Evolutionary conservation across 192 early-diverging fungal genomes (phyloP).

Genomic region (Coemansia guatemalensis): DNA sequence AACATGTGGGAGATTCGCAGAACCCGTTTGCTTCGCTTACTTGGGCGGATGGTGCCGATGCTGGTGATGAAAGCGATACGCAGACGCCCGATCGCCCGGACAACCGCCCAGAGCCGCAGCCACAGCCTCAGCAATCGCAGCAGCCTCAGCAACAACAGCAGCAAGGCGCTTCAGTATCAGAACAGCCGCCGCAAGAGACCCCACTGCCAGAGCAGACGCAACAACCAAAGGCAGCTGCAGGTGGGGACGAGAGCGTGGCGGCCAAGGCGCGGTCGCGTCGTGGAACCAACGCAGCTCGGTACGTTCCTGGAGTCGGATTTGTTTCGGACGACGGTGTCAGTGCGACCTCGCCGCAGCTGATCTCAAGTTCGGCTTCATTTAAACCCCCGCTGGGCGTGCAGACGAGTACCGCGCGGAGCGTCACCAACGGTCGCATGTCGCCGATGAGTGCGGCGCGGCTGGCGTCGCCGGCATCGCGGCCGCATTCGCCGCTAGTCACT

Average conservation of each 20-base stretch:
- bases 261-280: slow-evolving; percentile 27
- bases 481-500: slow-evolving; percentile 30
- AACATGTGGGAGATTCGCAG: slow-evolving; percentile 17
- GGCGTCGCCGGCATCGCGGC: slow-evolving; percentile 25
- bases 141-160: slow-evolving; percentile 5
- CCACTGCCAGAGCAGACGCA: not conserved
- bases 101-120: not conserved
- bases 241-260: not conserved
- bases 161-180: not conserved
- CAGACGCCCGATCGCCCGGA: not conserved
- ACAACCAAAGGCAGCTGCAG: slow-evolving; percentile 1
- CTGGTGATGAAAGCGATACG: not conserved
- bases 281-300: slow-evolving; percentile 46
- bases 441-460: slow-evolving; percentile 34
- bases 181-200: not conserved
- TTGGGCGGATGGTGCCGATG: slow-evolving; percentile 21
- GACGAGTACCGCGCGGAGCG: slow-evolving; percentile 3
- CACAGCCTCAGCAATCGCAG: slow-evolving; percentile 8
- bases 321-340: slow-evolving; percentile 44
- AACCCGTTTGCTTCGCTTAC: slow-evolving; percentile 45
- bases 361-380: slow-evolving; percentile 7
- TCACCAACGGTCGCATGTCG: slow-evolving; percentile 32
- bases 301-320: slow-evolving; percentile 51
- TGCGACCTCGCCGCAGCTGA: slow-evolving; percentile 44
- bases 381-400: slow-evolving; percentile 5